phyloP scores from a whole-genome alignment of 1,139 yeast genomes.

The Candida dubliniensis region DNA sequence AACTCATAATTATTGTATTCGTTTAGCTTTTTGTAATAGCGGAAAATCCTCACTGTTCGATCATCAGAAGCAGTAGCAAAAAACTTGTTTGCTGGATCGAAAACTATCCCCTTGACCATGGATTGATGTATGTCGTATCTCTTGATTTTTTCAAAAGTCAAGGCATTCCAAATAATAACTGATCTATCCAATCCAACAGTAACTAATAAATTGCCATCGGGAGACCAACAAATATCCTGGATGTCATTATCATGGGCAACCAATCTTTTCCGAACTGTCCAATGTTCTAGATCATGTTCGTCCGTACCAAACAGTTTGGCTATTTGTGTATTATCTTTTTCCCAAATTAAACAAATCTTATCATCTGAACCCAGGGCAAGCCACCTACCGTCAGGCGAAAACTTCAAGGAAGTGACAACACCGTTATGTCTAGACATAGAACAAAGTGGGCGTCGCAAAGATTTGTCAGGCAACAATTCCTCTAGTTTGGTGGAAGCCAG shows the following conservation, averaged over 20 bases:
- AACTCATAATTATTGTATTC: conserved; percentile 74
- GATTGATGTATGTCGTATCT: conserved; percentile 91
- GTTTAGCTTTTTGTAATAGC: conserved; percentile 69
- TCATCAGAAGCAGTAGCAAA: conserved; percentile 98
- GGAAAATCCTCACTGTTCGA: conserved; percentile 79
- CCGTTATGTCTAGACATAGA: conserved; percentile 88
- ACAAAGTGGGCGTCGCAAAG: conserved; percentile 59
- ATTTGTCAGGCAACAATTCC: conserved; percentile 29
- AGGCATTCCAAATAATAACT: conserved; percentile 90
- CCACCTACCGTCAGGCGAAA: conserved; percentile 88
- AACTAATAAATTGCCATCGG: conserved; percentile 84
- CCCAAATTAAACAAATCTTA: conserved; percentile 89
- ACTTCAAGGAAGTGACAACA: conserved; percentile 89
- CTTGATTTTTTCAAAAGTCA: conserved; percentile 85
- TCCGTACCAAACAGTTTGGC: conserved; percentile 50
- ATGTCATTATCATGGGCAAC: conserved; percentile 97
- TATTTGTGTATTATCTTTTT: conserved; percentile 55
- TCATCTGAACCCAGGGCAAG: conserved; percentile 96
- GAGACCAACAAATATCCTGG: conserved; percentile 98
- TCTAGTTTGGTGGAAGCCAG: conserved; percentile 2
- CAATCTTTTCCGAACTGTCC: conserved; percentile 88
- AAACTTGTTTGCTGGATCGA: conserved; percentile 96
- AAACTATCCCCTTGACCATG: conserved; percentile 93
- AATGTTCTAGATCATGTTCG: conserved; percentile 75
- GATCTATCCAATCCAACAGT: conserved; percentile 93